These are phyloP conservation scores for Fusarium piperis DNA, from an alignment of 2,329 filamentous ascomycete species.

Conservation along the genomic window DNA sequence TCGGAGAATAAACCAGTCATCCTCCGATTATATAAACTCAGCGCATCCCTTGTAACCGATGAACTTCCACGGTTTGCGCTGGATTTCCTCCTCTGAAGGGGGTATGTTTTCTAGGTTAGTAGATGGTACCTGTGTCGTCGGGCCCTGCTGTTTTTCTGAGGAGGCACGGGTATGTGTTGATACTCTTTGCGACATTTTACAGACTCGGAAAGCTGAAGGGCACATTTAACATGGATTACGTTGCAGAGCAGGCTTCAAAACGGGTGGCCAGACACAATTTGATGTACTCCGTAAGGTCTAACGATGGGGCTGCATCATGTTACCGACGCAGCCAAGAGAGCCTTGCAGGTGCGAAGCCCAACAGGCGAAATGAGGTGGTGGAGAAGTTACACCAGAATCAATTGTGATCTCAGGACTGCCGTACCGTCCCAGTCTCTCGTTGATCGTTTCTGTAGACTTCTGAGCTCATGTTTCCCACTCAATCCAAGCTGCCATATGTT, in stretches of 20 bases:
- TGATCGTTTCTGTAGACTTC: too few relatives aligned
- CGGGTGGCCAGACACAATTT: too few relatives aligned
- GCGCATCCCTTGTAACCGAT: slow-evolving; percentile 43
- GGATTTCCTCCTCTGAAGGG: background rate
- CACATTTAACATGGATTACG: background rate
- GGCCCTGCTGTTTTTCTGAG: background rate
- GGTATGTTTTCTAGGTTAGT: background rate
- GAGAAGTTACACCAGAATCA: too few relatives aligned
- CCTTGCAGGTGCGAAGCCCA: background rate
- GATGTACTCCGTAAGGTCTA: background rate
- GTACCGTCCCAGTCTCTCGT: too few relatives aligned
- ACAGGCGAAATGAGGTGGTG: background rate
- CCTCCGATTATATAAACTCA: slow-evolving; percentile 44
- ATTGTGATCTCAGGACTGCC: too few relatives aligned
- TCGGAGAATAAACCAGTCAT: slow-evolving; percentile 46
- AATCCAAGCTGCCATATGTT: too few relatives aligned
- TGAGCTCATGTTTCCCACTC: too few relatives aligned
- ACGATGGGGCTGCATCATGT: background rate
- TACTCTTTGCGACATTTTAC: background rate
- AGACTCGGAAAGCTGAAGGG: too few relatives aligned
- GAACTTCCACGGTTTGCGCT: slow-evolving; percentile 44
- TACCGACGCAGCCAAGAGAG: background rate
- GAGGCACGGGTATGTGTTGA: background rate
- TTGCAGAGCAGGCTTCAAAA: background rate
- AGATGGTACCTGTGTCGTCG: background rate